Evolutionary conservation across 495 filamentous ascomycete species (phyloP).

Genomic region (Neurospora sp.): DNA sequence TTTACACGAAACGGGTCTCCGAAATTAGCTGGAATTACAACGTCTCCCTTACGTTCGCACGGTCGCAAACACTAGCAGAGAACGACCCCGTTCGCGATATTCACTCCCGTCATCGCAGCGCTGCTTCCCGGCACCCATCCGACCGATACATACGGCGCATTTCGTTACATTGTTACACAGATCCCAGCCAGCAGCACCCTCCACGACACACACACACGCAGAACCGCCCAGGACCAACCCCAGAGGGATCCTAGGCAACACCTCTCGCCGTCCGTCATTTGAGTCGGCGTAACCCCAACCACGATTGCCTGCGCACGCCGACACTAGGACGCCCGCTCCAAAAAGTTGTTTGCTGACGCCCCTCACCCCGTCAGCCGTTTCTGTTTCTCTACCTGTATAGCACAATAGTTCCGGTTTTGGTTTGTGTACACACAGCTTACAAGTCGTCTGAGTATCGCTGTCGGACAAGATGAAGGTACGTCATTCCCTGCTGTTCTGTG

Average conservation of each 20-base stretch:
- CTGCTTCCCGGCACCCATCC: background rate
- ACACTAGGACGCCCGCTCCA: background rate
- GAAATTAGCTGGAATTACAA: background rate
- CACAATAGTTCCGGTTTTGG: constrained; percentile 1
- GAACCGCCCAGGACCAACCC: constrained; percentile 11
- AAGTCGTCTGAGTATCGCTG: constrained; percentile 8
- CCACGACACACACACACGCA: background rate
- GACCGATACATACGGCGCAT: constrained; percentile 8
- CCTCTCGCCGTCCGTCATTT: background rate
- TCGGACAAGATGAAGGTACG: constrained; percentile 40
- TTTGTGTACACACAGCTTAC: constrained; percentile 3
- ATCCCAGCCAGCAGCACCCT: constrained; percentile 2
- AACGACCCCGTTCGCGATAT: background rate
- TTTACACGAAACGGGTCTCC: background rate
- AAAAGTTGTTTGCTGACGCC: constrained; percentile 8
- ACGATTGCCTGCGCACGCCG: constrained; percentile 11
- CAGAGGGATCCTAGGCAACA: constrained; percentile 7
- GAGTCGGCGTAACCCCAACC: constrained; percentile 19
- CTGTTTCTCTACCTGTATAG: background rate
- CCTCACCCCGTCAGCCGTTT: constrained; percentile 2
- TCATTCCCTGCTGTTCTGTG: constrained; percentile 21
- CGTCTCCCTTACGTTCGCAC: background rate
- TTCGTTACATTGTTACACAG: constrained; percentile 20
- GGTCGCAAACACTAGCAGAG: constrained; percentile 1
- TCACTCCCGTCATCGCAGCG: background rate